Evolutionary conservation across 306 rosid species (phyloP).

Genomic region (Sicyos baderoa): DNA sequence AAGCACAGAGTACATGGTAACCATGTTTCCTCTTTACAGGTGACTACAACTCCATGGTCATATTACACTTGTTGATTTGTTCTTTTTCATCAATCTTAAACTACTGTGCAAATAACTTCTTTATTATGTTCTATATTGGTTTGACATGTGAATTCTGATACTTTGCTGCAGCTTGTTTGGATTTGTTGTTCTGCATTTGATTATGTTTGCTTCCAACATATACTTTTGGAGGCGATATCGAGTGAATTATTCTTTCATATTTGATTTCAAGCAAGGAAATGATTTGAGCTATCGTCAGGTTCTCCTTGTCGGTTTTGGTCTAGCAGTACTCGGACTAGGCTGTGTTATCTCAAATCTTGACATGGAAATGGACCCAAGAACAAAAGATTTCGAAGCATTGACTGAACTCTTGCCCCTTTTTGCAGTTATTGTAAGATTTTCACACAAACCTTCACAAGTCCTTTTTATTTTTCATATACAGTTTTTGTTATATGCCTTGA

Average conservation of each 20-base stretch:
- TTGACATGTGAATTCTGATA: not conserved
- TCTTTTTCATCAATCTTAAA: not conserved
- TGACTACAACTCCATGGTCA: not conserved
- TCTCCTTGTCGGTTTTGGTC: conserved; percentile 34
- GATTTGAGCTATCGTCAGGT: conserved; percentile 45
- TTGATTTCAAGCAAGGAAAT: conserved; percentile 58
- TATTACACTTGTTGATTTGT: too few relatives aligned
- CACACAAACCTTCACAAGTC: not conserved
- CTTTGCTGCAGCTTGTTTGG: conserved; percentile 46
- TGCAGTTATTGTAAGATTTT: conserved; percentile 42
- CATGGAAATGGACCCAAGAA: conserved; percentile 53
- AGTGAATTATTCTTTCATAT: conserved; percentile 64
- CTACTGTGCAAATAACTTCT: not conserved
- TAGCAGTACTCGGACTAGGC: conserved; percentile 40
- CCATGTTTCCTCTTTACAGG: too few relatives aligned
- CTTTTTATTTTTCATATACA: not conserved
- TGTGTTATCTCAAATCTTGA: conserved; percentile 57
- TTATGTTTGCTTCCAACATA: conserved; percentile 48
- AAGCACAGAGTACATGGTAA: too few relatives aligned
- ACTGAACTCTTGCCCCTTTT: conserved; percentile 56
- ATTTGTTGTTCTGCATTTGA: conserved; percentile 50
- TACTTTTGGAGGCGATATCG: conserved; percentile 48
- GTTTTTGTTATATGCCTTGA: too few relatives aligned
- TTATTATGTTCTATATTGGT: too few relatives aligned
- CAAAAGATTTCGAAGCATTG: conserved; percentile 34